Percentiles rank a stretch among this genome's conserved stretches.
phyloP scores from a whole-genome alignment of 2,329 filamentous ascomycete species.

The Rutstroemia sp. region DNA sequence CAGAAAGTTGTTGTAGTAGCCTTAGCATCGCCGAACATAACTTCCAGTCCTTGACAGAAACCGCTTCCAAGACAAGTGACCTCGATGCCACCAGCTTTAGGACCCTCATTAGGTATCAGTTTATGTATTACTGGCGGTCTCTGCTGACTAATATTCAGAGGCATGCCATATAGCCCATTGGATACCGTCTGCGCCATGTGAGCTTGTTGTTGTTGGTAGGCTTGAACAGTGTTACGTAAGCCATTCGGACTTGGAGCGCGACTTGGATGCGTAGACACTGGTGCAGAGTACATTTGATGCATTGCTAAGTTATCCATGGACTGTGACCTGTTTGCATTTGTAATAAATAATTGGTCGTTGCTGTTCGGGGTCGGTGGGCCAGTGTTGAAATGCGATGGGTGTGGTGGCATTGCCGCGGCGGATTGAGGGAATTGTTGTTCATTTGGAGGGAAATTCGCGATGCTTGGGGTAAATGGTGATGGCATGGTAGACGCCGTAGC shows the following conservation, averaged over 20 bases:
- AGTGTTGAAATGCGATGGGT: slow-evolving; percentile 41
- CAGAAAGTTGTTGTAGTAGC: slow-evolving; percentile 58
- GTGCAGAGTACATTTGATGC: slow-evolving; percentile 62
- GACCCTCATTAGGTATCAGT: slow-evolving; percentile 75
- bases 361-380: slow-evolving; percentile 61
- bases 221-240: slow-evolving; percentile 39
- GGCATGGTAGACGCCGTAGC: slow-evolving; percentile 34
- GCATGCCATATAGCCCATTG: slow-evolving; percentile 43
- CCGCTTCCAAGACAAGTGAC: slow-evolving; percentile 76
- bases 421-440: slow-evolving; percentile 24
- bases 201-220: slow-evolving; percentile 35
- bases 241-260: slow-evolving; percentile 67
- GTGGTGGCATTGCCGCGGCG: slow-evolving; percentile 16
- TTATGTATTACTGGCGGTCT: slow-evolving; percentile 66
- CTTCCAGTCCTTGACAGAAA: slow-evolving; percentile 72
- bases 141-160: slow-evolving; percentile 42
- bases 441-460: slow-evolving; percentile 36
- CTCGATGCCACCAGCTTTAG: slow-evolving; percentile 76
- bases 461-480: slow-evolving; percentile 47
- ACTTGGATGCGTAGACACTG: slow-evolving; percentile 66
- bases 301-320: slow-evolving; percentile 59
- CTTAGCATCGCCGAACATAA: slow-evolving; percentile 71
- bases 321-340: slow-evolving; percentile 48
- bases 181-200: slow-evolving; percentile 43
- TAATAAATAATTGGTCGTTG: slow-evolving; percentile 52